These are phyloP conservation scores for Saccharum hybrid DNA, from an alignment of 202 grass and related monocot species.

Conservation along the genomic window DNA sequence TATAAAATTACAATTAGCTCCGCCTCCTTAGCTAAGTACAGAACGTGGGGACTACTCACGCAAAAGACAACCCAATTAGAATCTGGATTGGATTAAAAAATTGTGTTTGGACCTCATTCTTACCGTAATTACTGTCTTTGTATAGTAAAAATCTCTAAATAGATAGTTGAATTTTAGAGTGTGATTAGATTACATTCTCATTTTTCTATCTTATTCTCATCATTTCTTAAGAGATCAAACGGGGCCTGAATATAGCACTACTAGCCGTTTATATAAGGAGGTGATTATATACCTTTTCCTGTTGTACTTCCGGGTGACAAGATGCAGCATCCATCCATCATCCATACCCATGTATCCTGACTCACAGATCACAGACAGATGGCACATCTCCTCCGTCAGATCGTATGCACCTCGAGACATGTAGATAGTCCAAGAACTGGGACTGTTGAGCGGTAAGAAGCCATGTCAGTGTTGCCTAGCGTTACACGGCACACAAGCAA, in stretches of 20 bases:
- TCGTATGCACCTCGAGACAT: constrained; percentile 22
- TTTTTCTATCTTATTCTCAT: background rate
- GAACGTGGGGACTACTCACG: too few species aligned
- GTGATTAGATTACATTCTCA: too few species aligned
- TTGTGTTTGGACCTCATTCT: too few species aligned
- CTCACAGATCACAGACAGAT: background rate
- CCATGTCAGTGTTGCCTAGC: constrained; percentile 59
- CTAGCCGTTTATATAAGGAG: too few species aligned
- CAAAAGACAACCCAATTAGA: too few species aligned
- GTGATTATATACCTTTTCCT: background rate
- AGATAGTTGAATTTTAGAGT: too few species aligned
- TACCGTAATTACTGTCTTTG: background rate
- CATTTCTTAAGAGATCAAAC: too few species aligned
- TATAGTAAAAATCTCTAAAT: background rate
- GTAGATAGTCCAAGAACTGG: constrained; percentile 54
- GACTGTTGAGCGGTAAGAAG: constrained; percentile 65
- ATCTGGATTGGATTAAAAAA: too few species aligned
- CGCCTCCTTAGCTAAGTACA: too few species aligned
- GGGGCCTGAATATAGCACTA: too few species aligned
- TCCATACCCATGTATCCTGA: background rate
- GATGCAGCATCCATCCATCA: background rate
- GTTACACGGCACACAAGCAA: constrained; percentile 51
- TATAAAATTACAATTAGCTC: too few species aligned
- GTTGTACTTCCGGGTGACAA: constrained; percentile 12
- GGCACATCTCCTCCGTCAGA: constrained; percentile 37